phyloP scores from a whole-genome alignment of 140 eudicot species.

The Flaveria floridana region DNA sequence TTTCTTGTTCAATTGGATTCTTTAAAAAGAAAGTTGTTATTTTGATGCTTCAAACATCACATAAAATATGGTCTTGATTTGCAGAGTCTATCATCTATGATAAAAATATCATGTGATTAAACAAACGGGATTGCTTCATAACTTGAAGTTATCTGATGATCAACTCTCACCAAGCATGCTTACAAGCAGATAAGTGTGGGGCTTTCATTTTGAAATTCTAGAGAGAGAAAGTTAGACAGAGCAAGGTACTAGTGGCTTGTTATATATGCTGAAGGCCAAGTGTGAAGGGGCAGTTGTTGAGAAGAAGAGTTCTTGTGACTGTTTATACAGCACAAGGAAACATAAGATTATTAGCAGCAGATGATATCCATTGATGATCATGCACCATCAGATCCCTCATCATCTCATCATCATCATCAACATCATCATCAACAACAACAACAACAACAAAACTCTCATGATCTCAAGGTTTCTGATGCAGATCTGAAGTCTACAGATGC shows the following conservation, averaged over 20 bases:
- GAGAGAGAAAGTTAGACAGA: slow-evolving; percentile 38
- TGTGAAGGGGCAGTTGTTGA: slow-evolving; percentile 38
- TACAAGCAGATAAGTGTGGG: slow-evolving; percentile 45
- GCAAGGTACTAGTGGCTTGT: slow-evolving; percentile 33
- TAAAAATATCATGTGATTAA: background rate
- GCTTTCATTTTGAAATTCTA: slow-evolving; percentile 36
- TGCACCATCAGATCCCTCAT: slow-evolving; percentile 67
- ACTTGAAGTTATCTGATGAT: slow-evolving; percentile 34
- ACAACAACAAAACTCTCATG: slow-evolving; percentile 26
- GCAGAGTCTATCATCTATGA: slow-evolving; percentile 11
- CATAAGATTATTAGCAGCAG: slow-evolving; percentile 62
- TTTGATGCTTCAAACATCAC: slow-evolving; percentile 37
- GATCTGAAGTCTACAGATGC: slow-evolving; percentile 60
- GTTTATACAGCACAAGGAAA: slow-evolving; percentile 72
- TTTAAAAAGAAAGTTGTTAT: slow-evolving; percentile 24
- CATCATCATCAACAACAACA: background rate
- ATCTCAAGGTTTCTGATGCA: slow-evolving; percentile 41
- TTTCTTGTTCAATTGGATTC: slow-evolving; percentile 42
- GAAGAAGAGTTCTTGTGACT: slow-evolving; percentile 62
- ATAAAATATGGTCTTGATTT: slow-evolving; percentile 45
- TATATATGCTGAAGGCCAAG: slow-evolving; percentile 50
- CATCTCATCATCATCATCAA: slow-evolving; percentile 29
- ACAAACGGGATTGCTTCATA: background rate
- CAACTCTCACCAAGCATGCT: slow-evolving; percentile 33
- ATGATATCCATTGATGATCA: slow-evolving; percentile 73